Evolutionary conservation across 192 early-diverging fungal genomes (phyloP).

Genomic region (Funneliformis mosseae): DNA sequence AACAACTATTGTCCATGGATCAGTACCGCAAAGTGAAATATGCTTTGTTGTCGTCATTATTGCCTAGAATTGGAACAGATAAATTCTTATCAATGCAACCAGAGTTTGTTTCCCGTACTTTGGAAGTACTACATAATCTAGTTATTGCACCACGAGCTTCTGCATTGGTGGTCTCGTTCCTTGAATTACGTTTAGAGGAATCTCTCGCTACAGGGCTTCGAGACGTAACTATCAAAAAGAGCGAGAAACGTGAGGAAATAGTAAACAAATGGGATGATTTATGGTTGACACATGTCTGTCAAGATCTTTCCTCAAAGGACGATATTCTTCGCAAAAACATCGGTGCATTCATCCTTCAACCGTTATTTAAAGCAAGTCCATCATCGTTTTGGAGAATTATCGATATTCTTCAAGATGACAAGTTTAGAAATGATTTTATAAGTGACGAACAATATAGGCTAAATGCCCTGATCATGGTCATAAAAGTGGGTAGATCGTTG

Average conservation of each 20-base stretch:
- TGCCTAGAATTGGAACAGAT: constrained; percentile 54
- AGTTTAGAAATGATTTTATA: constrained; percentile 25
- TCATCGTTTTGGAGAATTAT: constrained; percentile 51
- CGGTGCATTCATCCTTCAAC: constrained; percentile 55
- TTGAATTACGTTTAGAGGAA: constrained; percentile 41
- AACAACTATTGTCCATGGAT: constrained; percentile 72
- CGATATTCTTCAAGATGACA: constrained; percentile 42
- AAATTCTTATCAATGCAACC: constrained; percentile 58
- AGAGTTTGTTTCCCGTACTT: constrained; percentile 63
- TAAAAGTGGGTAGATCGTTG: constrained; percentile 58
- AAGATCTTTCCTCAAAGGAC: constrained; percentile 54
- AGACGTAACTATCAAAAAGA: not conserved
- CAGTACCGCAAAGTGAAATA: constrained; percentile 85
- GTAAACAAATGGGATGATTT: constrained; percentile 49
- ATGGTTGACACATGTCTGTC: constrained; percentile 60
- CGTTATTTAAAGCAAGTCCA: constrained; percentile 54
- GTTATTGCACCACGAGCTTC: constrained; percentile 55
- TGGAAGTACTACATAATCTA: constrained; percentile 61
- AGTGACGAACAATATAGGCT: constrained; percentile 50
- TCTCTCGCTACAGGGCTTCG: not conserved
- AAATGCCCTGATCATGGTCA: constrained; percentile 61
- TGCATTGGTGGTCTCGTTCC: constrained; percentile 45
- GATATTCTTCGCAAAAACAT: constrained; percentile 58
- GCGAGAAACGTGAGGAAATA: constrained; percentile 37
- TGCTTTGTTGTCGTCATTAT: constrained; percentile 69